Evolutionary conservation across 768 basidiomycete genomes (phyloP).

Genomic region (Tephrocybe sp.): DNA sequence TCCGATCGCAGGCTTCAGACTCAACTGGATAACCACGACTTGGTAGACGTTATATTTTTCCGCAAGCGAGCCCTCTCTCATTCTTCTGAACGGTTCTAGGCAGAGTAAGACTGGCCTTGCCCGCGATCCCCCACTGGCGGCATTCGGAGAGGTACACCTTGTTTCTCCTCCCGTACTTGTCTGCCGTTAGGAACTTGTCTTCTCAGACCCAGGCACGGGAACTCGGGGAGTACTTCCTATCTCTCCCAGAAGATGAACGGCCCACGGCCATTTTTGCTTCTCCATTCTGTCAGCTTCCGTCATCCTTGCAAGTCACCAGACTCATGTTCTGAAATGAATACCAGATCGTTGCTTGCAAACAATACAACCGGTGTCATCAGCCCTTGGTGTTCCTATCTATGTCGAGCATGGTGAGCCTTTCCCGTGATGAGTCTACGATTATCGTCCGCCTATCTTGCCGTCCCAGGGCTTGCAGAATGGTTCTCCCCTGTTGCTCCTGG

Average conservation of each 20-base stretch:
- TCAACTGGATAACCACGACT: slow-evolving; percentile 67
- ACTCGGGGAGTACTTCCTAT: slow-evolving; percentile 61
- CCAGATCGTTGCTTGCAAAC: slow-evolving; percentile 90
- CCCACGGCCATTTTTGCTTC: slow-evolving; percentile 85
- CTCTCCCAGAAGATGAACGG: slow-evolving; percentile 61
- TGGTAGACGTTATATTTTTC: too few species aligned
- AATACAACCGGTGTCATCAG: slow-evolving; percentile 58
- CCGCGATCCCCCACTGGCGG: slow-evolving; percentile 73
- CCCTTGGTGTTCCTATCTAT: slow-evolving; percentile 67
- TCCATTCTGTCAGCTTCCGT: slow-evolving; percentile 64
- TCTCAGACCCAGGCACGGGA: slow-evolving; percentile 70
- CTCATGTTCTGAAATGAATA: not conserved
- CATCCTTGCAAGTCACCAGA: not conserved
- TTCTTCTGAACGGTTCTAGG: slow-evolving; percentile 44
- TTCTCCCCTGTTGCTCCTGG: slow-evolving; percentile 68
- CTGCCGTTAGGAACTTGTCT: not conserved
- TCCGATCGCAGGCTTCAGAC: slow-evolving; percentile 56
- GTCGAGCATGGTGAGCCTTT: slow-evolving; percentile 68
- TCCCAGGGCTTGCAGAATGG: slow-evolving; percentile 73
- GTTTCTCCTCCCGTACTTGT: not conserved
- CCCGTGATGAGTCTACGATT: not conserved
- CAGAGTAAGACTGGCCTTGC: slow-evolving; percentile 64
- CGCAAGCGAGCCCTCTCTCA: too few species aligned
- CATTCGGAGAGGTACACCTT: slow-evolving; percentile 59
- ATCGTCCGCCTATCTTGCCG: not conserved